These are phyloP conservation scores for Yamadazyma atlantica DNA, from an alignment of 1,139 yeast species.

Conservation along the genomic window DNA sequence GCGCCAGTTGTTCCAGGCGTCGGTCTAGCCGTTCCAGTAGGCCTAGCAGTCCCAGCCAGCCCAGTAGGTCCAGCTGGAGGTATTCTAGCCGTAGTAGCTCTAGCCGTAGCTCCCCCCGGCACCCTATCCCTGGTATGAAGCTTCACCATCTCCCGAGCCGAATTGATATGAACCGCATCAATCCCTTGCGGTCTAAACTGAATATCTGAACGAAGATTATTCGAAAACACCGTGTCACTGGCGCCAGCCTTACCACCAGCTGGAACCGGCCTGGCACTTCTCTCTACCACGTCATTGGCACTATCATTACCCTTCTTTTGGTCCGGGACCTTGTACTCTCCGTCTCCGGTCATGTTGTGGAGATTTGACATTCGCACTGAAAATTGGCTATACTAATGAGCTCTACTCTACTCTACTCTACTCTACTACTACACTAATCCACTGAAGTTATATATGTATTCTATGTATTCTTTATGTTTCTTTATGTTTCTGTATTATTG, in stretches of 20 bases:
- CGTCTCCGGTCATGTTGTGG: not conserved
- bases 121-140: constrained; percentile 38
- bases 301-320: not conserved
- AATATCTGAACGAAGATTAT: not conserved
- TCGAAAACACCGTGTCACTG: not conserved
- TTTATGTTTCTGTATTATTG: too few species aligned
- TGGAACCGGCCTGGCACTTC: too few species aligned
- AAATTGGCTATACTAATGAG: not conserved
- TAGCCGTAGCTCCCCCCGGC: not conserved
- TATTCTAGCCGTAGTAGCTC: not conserved
- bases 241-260: not conserved
- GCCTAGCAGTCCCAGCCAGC: too few species aligned
- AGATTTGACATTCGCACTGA: not conserved
- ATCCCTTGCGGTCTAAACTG: constrained; percentile 30
- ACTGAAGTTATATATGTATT: too few species aligned
- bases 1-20: too few species aligned
- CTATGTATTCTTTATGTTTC: too few species aligned
- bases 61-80: too few species aligned
- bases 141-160: constrained; percentile 64
- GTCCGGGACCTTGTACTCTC: not conserved
- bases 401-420: not conserved
- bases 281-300: not conserved
- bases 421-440: too few species aligned
- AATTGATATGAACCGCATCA: constrained; percentile 54
- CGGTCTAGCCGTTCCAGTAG: too few species aligned